phyloP scores from a whole-genome alignment of 192 early-diverging fungal species.

The Backusella sp. region DNA sequence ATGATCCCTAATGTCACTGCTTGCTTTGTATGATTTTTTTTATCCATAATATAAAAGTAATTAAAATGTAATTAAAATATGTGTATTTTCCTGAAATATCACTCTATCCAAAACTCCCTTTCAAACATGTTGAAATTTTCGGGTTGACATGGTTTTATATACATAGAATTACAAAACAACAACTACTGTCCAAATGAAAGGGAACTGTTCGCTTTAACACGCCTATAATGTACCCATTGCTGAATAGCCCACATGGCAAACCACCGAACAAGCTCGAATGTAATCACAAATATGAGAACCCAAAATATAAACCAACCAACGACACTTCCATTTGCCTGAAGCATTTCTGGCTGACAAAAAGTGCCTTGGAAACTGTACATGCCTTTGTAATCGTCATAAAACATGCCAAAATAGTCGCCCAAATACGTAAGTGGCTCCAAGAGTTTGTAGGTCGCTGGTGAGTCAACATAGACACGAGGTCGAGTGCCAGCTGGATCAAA shows the following conservation, averaged over 20 bases:
- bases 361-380: constrained; percentile 72
- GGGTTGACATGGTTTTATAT: too few relatives aligned
- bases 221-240: neutral
- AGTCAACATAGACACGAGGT: constrained; percentile 37
- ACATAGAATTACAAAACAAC: neutral
- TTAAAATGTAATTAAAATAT: too few relatives aligned
- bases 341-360: constrained; percentile 57
- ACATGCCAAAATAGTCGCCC: constrained; percentile 58
- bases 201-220: neutral
- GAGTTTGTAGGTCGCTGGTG: constrained; percentile 32
- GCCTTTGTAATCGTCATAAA: constrained; percentile 57
- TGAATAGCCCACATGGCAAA: neutral
- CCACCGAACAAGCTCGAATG: constrained; percentile 22
- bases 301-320: constrained; percentile 48
- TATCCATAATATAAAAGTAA: too few relatives aligned
- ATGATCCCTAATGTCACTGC: too few relatives aligned
- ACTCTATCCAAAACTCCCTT: too few relatives aligned
- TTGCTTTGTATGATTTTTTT: too few relatives aligned
- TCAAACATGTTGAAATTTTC: too few relatives aligned
- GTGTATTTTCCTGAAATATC: too few relatives aligned
- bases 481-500: constrained; percentile 68
- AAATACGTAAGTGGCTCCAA: constrained; percentile 53
- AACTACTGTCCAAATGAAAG: neutral
- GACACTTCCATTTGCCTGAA: constrained; percentile 42
- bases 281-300: constrained; percentile 30